Evolutionary conservation across 352 stramenopile genomes (phyloP).

Genomic region (Globisporangium uncinulatum): DNA sequence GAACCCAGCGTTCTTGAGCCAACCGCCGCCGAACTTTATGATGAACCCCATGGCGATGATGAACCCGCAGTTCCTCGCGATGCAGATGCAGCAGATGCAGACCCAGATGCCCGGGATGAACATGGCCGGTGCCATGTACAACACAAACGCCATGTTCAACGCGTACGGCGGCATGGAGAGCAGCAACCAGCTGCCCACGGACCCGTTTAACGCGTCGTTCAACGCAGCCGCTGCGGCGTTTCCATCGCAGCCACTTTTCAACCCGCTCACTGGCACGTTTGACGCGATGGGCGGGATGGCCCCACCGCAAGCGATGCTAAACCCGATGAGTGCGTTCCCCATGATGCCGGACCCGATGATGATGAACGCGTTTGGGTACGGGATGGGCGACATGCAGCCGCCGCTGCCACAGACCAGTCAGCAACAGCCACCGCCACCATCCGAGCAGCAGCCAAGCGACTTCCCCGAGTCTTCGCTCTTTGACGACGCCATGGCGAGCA

Average conservation of each 20-base stretch:
- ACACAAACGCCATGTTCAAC: slow-evolving; percentile 20
- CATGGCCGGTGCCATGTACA: slow-evolving; percentile 39
- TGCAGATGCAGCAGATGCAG: slow-evolving; percentile 45
- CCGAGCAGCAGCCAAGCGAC: slow-evolving; percentile 9
- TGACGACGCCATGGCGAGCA: slow-evolving; percentile 33
- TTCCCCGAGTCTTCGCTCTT: slow-evolving; percentile 28
- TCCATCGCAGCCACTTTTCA: slow-evolving; percentile 16
- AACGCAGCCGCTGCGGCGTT: slow-evolving; percentile 24
- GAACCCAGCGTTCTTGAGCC: slow-evolving; percentile 27
- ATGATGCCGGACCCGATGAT: slow-evolving; percentile 38
- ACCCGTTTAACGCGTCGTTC: slow-evolving; percentile 69
- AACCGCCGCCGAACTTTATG: slow-evolving; percentile 35
- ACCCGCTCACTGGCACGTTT: slow-evolving; percentile 11
- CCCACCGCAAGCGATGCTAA: slow-evolving; percentile 38
- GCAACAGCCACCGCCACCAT: not conserved
- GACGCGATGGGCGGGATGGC: slow-evolving; percentile 33
- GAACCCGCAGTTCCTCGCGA: slow-evolving; percentile 52
- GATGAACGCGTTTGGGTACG: slow-evolving; percentile 34
- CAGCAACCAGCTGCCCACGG: slow-evolving; percentile 37
- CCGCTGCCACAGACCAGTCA: slow-evolving; percentile 15
- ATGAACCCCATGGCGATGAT: slow-evolving; percentile 46
- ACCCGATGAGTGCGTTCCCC: slow-evolving; percentile 45
- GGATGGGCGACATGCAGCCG: slow-evolving; percentile 22
- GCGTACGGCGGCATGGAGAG: slow-evolving; percentile 17
- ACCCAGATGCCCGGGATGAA: slow-evolving; percentile 44